Base-by-base conservation (phyloP, 768 basidiomycete genomes). In the Lentinula edodes region DNA sequence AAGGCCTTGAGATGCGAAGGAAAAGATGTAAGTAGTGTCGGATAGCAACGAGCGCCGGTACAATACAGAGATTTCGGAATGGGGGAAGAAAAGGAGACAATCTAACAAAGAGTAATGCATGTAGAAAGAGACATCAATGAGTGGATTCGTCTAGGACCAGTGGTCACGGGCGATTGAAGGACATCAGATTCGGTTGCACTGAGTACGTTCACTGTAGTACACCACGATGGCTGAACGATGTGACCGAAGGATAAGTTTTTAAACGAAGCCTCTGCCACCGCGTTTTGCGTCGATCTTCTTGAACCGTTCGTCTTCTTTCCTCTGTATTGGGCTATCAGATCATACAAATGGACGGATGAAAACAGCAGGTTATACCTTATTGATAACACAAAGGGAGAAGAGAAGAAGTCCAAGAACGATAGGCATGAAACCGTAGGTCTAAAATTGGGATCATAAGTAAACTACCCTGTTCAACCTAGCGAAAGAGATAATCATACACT, bases 281-380 rank as follows among this genome's bases (percentile, higher is more conserved):
- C 91, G 88, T 76, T 95, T 96, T 60, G 84, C 84, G 66, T 95
- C 93, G 64, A 96, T 95, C 75, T 81, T 89, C 79, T 84, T 87
- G 81, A 96, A 95, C 39, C 93, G 87, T 66, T 90, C 89, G 61
- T 83, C 79, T 73, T 94, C 88, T 71, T 86, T 77, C 66, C 92
- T 83, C 91, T 93, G 76, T 55, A 62, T 52, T 56, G 32, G 6
- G 4, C 12, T 16, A 41, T 39, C 34, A 57, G 43, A 18, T 38
- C 46, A 55, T 23, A 23, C 59, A 70, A 35, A 69, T 61, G 56
- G 35, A 10, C 4, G 18, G 6, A 61, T 51, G 41, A 20, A 9
- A n/a, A 6, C 28, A 16, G 3, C 0, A 28, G 52, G 8, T 62
- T 71, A 52, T 63, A 86, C 88, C 84, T 81, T 86, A 70, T 90